Percentiles rank a stretch among this genome's conserved stretches.
phyloP scores from a whole-genome alignment of 2,329 filamentous ascomycete species.

The Xylariaceae sp. region DNA sequence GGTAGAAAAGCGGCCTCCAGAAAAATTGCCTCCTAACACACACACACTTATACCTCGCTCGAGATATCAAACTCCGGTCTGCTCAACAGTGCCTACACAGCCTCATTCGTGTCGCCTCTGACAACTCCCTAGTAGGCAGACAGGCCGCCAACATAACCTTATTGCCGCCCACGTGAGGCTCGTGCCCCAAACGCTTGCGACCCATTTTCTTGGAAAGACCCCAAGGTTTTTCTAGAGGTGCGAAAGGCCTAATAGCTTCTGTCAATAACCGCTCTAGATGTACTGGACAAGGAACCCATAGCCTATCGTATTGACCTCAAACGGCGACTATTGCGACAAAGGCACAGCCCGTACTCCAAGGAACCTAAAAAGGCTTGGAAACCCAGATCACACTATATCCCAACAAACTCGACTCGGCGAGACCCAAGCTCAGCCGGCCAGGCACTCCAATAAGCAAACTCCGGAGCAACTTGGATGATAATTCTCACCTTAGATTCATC shows the following conservation, averaged over 20 bases:
- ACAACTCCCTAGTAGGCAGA: constrained; percentile 1
- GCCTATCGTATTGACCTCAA: not conserved
- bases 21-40: constrained; percentile 8
- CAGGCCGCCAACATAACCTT: not conserved
- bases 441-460: not conserved
- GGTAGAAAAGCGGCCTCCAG: constrained; percentile 11
- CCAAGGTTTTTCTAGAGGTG: too few species aligned
- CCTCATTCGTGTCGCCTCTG: constrained; percentile 13
- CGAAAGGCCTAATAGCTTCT: too few species aligned
- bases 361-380: not conserved
- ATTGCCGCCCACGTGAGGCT: constrained; percentile 3
- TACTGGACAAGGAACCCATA: not conserved
- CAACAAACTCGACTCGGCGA: not conserved
- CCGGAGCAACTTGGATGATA: too few species aligned
- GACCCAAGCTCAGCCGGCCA: not conserved
- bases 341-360: constrained; percentile 16
- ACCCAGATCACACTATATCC: not conserved
- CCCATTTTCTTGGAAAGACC: not conserved
- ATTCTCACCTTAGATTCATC: not conserved
- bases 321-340: constrained; percentile 3
- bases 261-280: not conserved
- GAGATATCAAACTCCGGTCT: not conserved
- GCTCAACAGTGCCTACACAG: constrained; percentile 7
- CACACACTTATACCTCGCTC: not conserved
- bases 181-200: constrained; percentile 4